Conservation (phyloP, 2,329 filamentous ascomycete genomes). For the Colletotrichum euphorbiae region DNA sequence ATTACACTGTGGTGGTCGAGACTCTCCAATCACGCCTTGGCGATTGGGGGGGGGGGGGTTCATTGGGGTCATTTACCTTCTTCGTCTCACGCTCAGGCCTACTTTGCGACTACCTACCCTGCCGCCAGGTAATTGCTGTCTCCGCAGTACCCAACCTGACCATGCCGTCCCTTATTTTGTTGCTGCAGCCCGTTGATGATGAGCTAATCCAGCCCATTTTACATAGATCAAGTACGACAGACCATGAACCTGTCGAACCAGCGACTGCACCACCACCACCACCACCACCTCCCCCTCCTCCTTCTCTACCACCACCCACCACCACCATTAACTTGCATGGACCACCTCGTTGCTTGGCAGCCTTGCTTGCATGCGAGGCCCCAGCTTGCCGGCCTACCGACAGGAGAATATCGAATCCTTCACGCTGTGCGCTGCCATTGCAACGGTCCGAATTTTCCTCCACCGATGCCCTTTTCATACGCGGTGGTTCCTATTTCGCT, state of each 20-base stretch:
- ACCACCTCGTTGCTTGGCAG: constrained; percentile 1
- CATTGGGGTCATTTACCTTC: constrained; percentile 11
- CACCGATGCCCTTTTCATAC: neutral
- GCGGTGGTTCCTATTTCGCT: constrained; percentile 10
- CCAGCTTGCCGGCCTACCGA: constrained; percentile 6
- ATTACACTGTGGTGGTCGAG: neutral
- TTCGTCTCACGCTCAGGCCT: neutral
- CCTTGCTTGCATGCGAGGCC: neutral
- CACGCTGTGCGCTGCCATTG: neutral
- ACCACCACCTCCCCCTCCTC: neutral
- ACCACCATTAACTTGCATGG: constrained; percentile 2
- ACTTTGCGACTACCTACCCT: neutral
- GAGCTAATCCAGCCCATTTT: constrained; percentile 12
- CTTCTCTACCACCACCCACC: too few relatives aligned
- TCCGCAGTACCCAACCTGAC: neutral
- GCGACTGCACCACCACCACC: constrained; percentile 10
- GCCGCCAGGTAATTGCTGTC: constrained; percentile 6
- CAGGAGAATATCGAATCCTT: constrained; percentile 3
- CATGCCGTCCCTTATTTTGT: neutral
- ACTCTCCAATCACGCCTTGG: constrained; percentile 26
- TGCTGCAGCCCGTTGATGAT: constrained; percentile 23
- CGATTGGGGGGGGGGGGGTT: constrained; percentile 29
- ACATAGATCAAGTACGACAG: constrained; percentile 6
- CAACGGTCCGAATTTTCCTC: neutral
- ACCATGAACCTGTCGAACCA: neutral